Percentiles rank a stretch among this genome's conserved stretches.
These are phyloP conservation scores for Miscanthus lutarioriparius DNA, from an alignment of 176 grass and related monocot genomes.

Conservation along the genomic window DNA sequence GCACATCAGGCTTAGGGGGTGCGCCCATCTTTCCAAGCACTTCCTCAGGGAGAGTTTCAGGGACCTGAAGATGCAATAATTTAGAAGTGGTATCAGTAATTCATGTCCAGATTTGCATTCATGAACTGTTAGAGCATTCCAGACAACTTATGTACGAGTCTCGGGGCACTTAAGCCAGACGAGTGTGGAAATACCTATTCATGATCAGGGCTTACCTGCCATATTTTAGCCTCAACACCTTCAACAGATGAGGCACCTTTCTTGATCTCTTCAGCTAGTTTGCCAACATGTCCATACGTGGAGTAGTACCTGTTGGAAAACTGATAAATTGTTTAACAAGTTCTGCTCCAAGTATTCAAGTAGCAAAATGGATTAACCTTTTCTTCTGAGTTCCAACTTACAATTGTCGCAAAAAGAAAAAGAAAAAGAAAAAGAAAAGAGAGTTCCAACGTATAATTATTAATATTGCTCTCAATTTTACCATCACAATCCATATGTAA, in stretches of 20 bases:
- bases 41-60: conserved; percentile 77
- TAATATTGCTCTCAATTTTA: neutral
- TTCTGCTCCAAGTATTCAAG: neutral
- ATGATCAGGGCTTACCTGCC: conserved; percentile 55
- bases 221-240: conserved; percentile 84
- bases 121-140: neutral
- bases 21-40: conserved; percentile 89
- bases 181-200: neutral
- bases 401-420: neutral
- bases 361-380: neutral
- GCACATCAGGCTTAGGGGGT: conserved; percentile 64
- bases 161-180: neutral
- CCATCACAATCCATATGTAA: neutral
- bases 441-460: neutral
- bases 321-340: neutral
- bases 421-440: no score
- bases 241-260: conserved; percentile 80
- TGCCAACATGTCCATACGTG: conserved; percentile 84
- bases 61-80: conserved; percentile 40
- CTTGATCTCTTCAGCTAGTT: conserved; percentile 83
- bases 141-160: neutral
- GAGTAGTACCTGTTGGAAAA: conserved; percentile 78
- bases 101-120: neutral
- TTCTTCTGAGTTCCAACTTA: neutral
- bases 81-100: neutral